These are phyloP conservation scores for Boletus eberwhitei DNA, from an alignment of 768 basidiomycete species.

Conservation along the genomic window DNA sequence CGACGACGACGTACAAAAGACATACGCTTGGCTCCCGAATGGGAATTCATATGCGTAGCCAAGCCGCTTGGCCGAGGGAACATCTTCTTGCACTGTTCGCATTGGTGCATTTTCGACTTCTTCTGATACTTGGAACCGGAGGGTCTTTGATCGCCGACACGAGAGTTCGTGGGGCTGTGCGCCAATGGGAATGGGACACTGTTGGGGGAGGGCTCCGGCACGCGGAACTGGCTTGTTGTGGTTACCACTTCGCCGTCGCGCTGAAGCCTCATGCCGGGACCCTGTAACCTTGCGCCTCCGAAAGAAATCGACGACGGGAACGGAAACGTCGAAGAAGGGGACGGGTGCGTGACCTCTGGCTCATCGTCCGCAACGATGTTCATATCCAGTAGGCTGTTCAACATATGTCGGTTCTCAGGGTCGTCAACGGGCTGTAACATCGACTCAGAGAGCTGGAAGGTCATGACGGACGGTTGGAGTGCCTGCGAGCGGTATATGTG, in stretches of 20 bases:
- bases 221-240: conserved; percentile 13
- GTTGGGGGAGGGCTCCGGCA: conserved; percentile 4
- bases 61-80: conserved; percentile 53
- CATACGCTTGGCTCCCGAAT: conserved; percentile 50
- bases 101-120: conserved; percentile 51
- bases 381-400: conserved; percentile 16
- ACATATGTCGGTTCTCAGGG: conserved; percentile 23
- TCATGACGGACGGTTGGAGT: conserved; percentile 28
- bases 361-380: conserved; percentile 16
- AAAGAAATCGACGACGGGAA: conserved; percentile 3
- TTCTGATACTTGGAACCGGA: conserved; percentile 21
- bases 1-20: background rate
- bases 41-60: conserved; percentile 52
- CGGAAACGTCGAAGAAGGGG: conserved; percentile 2
- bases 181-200: conserved; percentile 7
- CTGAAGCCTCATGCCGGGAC: conserved; percentile 25
- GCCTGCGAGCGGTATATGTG: conserved; percentile 11
- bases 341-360: conserved; percentile 7
- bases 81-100: conserved; percentile 40
- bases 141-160: conserved; percentile 8
- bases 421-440: conserved; percentile 25
- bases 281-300: conserved; percentile 11
- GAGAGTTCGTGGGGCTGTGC: conserved; percentile 2
- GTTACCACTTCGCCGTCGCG: conserved; percentile 7
- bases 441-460: conserved; percentile 28